A percentile compares a stretch with the other conserved stretches of the same genome.
These are phyloP conservation scores for Spathaspora arborariae DNA, from an alignment of 805 yeast genomes.

Conservation along the genomic window DNA sequence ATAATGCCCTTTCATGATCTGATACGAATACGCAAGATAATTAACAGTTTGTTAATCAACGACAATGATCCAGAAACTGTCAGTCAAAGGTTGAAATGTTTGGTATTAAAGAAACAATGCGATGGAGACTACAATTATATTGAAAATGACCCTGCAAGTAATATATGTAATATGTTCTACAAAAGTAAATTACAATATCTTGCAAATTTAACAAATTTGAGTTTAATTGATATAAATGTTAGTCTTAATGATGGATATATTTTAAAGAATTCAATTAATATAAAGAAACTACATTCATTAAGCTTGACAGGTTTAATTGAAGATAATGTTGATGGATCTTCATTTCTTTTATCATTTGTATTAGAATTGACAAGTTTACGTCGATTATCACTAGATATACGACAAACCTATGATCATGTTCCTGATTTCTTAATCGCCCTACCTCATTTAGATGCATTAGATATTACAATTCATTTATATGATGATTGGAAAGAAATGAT, in stretches of 20 bases:
- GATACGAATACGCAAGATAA: slow-evolving; percentile 18
- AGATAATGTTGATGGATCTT: slow-evolving; percentile 6
- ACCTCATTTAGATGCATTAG: slow-evolving; percentile 27
- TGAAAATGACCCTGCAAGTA: not conserved
- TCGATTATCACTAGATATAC: slow-evolving; percentile 34
- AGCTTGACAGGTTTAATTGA: slow-evolving; percentile 36
- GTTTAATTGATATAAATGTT: slow-evolving; percentile 22
- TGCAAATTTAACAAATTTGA: slow-evolving; percentile 15
- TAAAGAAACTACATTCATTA: slow-evolving; percentile 21
- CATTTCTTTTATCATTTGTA: slow-evolving; percentile 19
- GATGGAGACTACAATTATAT: slow-evolving; percentile 4
- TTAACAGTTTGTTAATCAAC: slow-evolving; percentile 13
- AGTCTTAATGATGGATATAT: slow-evolving; percentile 17
- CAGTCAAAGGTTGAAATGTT: slow-evolving; percentile 11
- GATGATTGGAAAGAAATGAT: slow-evolving; percentile 17
- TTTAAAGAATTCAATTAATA: slow-evolving; percentile 15
- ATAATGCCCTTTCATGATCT: slow-evolving; percentile 33
- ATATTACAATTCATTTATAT: slow-evolving; percentile 40
- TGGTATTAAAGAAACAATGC: slow-evolving; percentile 20
- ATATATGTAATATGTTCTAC: slow-evolving; percentile 7
- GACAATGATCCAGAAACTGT: slow-evolving; percentile 5
- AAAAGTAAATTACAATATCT: slow-evolving; percentile 12
- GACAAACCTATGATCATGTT: slow-evolving; percentile 20
- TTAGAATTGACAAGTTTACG: slow-evolving; percentile 23
- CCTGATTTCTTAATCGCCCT: not conserved